A percentile compares a stretch with the other conserved stretches of the same genome.
Evolutionary conservation across 2,329 filamentous ascomycete genomes (phyloP).

Genomic region (Claviceps cyperi): DNA sequence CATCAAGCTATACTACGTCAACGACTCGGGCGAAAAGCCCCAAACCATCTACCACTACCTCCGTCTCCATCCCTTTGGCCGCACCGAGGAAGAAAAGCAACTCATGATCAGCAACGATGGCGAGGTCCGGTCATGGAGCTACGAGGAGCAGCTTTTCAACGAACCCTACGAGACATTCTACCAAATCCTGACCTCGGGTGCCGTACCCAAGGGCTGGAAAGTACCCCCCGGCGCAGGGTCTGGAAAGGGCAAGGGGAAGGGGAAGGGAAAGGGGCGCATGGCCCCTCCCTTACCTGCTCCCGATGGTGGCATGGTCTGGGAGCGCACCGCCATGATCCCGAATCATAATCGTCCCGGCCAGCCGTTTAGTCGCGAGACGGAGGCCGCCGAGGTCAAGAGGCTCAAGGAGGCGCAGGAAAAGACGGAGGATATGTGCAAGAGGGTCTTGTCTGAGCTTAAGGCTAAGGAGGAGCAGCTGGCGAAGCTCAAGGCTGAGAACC

Average conservation of each 20-base stretch:
- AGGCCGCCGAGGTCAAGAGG: slow-evolving; percentile 46
- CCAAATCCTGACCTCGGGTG: slow-evolving; percentile 66
- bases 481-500: slow-evolving; percentile 44
- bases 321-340: slow-evolving; percentile 63
- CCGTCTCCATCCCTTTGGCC: slow-evolving; percentile 78
- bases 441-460: slow-evolving; percentile 45
- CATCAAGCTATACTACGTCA: slow-evolving; percentile 84
- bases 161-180: slow-evolving; percentile 90
- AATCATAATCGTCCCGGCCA: slow-evolving; percentile 49
- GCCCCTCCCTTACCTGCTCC: slow-evolving; percentile 23
- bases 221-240: slow-evolving; percentile 23
- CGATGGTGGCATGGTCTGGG: slow-evolving; percentile 38
- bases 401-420: slow-evolving; percentile 49
- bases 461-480: slow-evolving; percentile 48
- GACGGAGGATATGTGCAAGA: slow-evolving; percentile 45
- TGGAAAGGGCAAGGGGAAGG: slow-evolving; percentile 39
- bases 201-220: slow-evolving; percentile 34
- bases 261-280: slow-evolving; percentile 22
- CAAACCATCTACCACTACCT: slow-evolving; percentile 92
- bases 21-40: slow-evolving; percentile 80
- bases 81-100: slow-evolving; percentile 59
- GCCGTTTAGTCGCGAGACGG: slow-evolving; percentile 60
- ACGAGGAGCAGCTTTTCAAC: slow-evolving; percentile 95
- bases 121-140: slow-evolving; percentile 63
- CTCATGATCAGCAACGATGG: slow-evolving; percentile 41